A percentile compares a stretch with the other conserved stretches of the same genome.
These are phyloP conservation scores for Fistulifera solaris DNA, from an alignment of 108 stramenopile species.

Conservation along the genomic window DNA sequence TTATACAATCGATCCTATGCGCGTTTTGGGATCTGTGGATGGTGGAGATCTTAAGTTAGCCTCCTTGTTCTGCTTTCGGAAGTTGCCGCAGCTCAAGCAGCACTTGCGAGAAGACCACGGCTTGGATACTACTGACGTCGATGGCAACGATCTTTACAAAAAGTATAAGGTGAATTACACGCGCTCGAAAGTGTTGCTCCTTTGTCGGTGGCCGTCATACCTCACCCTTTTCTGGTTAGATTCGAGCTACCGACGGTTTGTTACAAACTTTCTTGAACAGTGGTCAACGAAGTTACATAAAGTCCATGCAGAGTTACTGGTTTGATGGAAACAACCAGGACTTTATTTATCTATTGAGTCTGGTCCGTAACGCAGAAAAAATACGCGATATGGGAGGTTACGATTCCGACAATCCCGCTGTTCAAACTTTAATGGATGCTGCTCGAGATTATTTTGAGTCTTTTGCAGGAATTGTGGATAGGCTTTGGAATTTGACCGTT, in stretches of 20 bases:
- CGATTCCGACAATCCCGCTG: constrained; percentile 12
- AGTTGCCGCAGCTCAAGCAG: constrained; percentile 42
- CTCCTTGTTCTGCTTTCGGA: constrained; percentile 51
- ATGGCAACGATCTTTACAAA: constrained; percentile 67
- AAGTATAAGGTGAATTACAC: constrained; percentile 28
- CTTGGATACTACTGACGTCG: constrained; percentile 35
- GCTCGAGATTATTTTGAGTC: constrained; percentile 37
- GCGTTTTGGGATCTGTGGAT: constrained; percentile 51
- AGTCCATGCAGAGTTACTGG: constrained; percentile 66
- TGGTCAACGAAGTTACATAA: constrained; percentile 13
- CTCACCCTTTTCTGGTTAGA: constrained; percentile 5
- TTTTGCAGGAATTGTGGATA: constrained; percentile 29
- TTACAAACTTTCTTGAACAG: constrained; percentile 49
- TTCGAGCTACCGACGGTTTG: constrained; percentile 58
- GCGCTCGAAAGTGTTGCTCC: no score
- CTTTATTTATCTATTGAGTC: constrained; percentile 46
- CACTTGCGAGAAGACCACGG: constrained; percentile 55
- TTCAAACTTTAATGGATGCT: constrained; percentile 22
- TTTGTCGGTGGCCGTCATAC: no score
- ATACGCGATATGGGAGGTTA: constrained; percentile 5
- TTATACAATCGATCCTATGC: constrained; percentile 44
- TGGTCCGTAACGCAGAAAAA: constrained; percentile 18
- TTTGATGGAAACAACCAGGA: constrained; percentile 46
- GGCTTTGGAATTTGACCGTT: constrained; percentile 39
- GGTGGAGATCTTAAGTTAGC: constrained; percentile 47